Evolutionary conservation across 441 rosid species (phyloP), one percentile per base, ranked within the genome.

Genomic region (Manihot esculenta): DNA sequence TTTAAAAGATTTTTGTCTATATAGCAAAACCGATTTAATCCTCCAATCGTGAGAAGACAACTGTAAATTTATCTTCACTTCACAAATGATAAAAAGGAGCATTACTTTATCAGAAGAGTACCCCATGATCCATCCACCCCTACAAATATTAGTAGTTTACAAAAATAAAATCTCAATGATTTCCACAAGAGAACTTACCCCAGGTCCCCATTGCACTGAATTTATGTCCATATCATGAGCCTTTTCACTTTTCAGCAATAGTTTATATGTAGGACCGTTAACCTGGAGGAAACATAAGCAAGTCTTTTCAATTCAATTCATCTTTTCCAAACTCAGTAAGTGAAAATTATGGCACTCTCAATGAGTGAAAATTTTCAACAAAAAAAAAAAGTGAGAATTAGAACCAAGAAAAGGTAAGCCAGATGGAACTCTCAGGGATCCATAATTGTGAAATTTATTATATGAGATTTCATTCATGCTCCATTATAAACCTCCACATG

Each of bases 211-310:
- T 45, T 87, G 93, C 62, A 90, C 97, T 55, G 85, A 85, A 79
- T 94, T 94, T 70, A 94, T 70, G 78, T 92, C 99, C 94, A 88
- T 89, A 53, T 87, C 90, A 79, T 94, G 98, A 47, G 96, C 98
- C 83, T 92, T 92, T 68, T 94, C 90, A 84, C 84, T 87, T 82
- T 84, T 92, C 77, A 84, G 78, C 71, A 90, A 68, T 75, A 88
- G 80, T 74, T 72, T 83, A 71, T 83, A 86, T n/a, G 96, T 88
- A 79, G 92, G 79, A 76, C 74, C 89, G 78, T 82, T 87, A 82
- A 77, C 84, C 98, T 94, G 86, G 30, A 55, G 74, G 67, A 71
- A 69, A 72, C 69, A 77, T 35, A 21, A 35, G 18, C 35, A 5
- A 42, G 57, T 11, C 13, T 21, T 68, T 53, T 13, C 48, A n/a